Evolutionary conservation across 192 early-diverging fungal species (phyloP), one percentile per base, ranked within the genome.

Genomic region (Chytriomyces sp.): DNA sequence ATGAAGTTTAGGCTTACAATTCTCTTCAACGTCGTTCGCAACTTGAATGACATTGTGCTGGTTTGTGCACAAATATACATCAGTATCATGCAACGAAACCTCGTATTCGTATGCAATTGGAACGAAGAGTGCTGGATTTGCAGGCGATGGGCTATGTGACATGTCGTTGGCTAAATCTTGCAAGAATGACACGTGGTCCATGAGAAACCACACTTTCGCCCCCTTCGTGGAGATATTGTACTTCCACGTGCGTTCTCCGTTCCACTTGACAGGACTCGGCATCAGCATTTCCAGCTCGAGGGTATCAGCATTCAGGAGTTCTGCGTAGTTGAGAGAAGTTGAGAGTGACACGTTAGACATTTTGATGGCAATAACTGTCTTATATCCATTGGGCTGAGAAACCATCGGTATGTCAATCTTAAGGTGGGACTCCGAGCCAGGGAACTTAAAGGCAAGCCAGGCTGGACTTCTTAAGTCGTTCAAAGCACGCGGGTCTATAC

Each of bases 41-140:
- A 87, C 79, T 69, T 90, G 84, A 62, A 93, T 91, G 6, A 94
- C 87, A 72, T 94, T 93, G 60, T 88, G 80, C 52, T 91, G 88
- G 71, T 94, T 94, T 22, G 88, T 82, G 73, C 86, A 92, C 3
- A 91, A 77, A 60, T 82, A 86, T 6, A 92, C 57, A 33, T 82
- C 71, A 37, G 85, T 80, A 28, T 84, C 66, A 17, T 75, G 75
- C 17, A 91, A 59, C 3, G 73, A 60, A 12, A 90, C 61, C 22
- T 84, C 79, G 41, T 92, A 60, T 14, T 80, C 62, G 65, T 94
- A 93, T 12, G 76, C 80, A 64, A 87, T 89, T 0, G 92, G 91
- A 59, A 89, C 83, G 77, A 92, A 93, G 68, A 87, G 82, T 1
- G 82, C 61, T 2, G 31, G 28, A 19, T 74, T 66, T 2, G 62